Percentiles rank a stretch among this genome's conserved stretches.
Evolutionary conservation across 2,329 filamentous ascomycete species (phyloP).

Genomic region (Cladophialophora yegresii): DNA sequence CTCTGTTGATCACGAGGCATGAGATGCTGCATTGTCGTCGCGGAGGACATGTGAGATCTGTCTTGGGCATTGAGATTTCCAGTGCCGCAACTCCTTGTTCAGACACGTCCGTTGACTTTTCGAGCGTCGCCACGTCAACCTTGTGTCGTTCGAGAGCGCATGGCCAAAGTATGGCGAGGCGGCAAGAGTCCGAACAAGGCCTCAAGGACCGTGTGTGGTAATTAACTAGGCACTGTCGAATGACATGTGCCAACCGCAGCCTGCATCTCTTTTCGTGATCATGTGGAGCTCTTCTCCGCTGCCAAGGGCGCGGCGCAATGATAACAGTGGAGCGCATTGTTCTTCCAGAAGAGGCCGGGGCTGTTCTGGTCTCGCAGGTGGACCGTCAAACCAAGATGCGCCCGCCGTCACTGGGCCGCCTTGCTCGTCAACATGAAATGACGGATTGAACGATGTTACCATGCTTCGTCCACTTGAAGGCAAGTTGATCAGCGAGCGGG

Average conservation of each 20-base stretch:
- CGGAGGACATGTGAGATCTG: not conserved
- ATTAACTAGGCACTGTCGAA: not conserved
- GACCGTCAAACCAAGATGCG: not conserved
- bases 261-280: constrained; percentile 3
- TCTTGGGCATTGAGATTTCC: not conserved
- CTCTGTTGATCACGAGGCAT: not conserved
- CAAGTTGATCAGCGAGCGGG: constrained; percentile 9
- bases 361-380: not conserved
- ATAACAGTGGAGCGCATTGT: not conserved
- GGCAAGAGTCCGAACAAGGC: not conserved
- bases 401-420: not conserved
- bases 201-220: not conserved
- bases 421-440: not conserved
- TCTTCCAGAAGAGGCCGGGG: constrained; percentile 2
- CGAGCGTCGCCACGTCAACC: not conserved
- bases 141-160: not conserved
- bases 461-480: not conserved
- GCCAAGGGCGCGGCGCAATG: constrained; percentile 7
- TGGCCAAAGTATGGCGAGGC: not conserved
- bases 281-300: constrained; percentile 13
- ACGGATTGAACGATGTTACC: constrained; percentile 10
- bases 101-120: not conserved
- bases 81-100: not conserved
- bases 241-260: constrained; percentile 13
- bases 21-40: not conserved